Evolutionary conservation across 345 rosid species (phyloP), one percentile per base, ranked within the genome.

Genomic region (Hevea brasiliensis): DNA sequence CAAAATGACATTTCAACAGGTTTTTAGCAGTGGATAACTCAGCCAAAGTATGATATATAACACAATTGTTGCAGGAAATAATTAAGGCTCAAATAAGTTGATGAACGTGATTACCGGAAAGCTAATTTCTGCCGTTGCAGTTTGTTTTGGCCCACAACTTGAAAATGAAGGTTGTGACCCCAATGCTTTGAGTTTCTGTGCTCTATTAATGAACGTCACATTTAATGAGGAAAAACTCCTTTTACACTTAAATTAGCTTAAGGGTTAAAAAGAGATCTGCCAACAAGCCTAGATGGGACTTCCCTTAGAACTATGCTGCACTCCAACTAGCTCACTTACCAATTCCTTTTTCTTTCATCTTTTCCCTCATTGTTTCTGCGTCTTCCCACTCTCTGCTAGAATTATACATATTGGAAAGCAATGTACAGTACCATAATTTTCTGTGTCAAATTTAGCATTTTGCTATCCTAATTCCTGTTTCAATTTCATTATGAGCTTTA

Each of bases 341-440:
- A 32, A 87, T 75, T 7, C 88, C 84, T 17, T 69, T 77, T 81
- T 83, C 84, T 58, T 71, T 90, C 93, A 90, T 85, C 80, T 73
- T 53, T 74, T 80, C 80, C 74, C 96, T 77, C 27, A 82, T 78
- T 72, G 62, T 72, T 71, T 85, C 87, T 4, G 89, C 93, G 57
- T 84, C 76, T 65, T 84, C 85, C 92, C 96, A 88, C 53, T 70
- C 81, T 54, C 91, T 90, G 48, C 80, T 81, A 11, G 89, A 88
- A 70, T 84, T 83, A 67, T 87, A 89, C 91, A 90, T 85, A 72
- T 88, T 86, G 32, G 93, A 87, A 63, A 89, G 81, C 75, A 83
- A 77, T 70, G 84, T 78, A 13, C 86, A 81, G 77, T 88, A 87
- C 7, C 93, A 75, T 87, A 89, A 32, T 90, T 90, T 68, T 72